Base-by-base conservation (phyloP, 148 eudicot species). In the Diospyros kaki region DNA sequence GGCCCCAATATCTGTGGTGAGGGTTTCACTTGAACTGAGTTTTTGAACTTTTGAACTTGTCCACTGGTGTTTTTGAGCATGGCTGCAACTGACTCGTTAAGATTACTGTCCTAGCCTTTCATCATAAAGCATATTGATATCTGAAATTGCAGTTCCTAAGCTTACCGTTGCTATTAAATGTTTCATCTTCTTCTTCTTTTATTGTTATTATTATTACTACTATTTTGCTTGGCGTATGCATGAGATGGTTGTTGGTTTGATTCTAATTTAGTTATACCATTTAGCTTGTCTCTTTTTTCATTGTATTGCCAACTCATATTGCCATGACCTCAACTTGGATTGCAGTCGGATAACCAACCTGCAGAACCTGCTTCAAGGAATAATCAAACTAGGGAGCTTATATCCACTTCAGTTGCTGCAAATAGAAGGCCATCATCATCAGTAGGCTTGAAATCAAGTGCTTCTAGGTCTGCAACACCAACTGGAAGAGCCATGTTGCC, bases 1-100 rank as follows among this genome's bases (percentile, higher is more conserved):
- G 61, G 84, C 81, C 40, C 77, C 85, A 54, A 86, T 77, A 76
- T 81, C 89, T 28, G 81, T 79, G 75, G 93, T 89, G 83, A 73
- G 84, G 61, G 55, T 5, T 68, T 62, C 40, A 61, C n/a, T 45
- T 73, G 7, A n/a, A 60, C 45, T 60, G 13, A 14, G 9, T 62
- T 40, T 44, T 40, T 13, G 4, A 10, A 38, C 5, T 18, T 17
- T 60, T 17, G 10, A 17, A 1, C 3, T 60, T 4, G 66, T 66
- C 40, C 38, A 45, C n/a, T 66, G 38, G 55, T 66, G 15, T 66
- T 45, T 43, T n/a, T 45, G 39, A 66, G 54, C 54, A 65, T 65
- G 9, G 68, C 18, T 42, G 68, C 28, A 42, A 12, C 11, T 65
- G 51, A 63, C 69, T 45, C 12, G 2, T 40, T 41, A 4, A 2